Evolutionary conservation across 2,329 filamentous ascomycete species (phyloP).

Genomic region (Fusarium nematophilum): DNA sequence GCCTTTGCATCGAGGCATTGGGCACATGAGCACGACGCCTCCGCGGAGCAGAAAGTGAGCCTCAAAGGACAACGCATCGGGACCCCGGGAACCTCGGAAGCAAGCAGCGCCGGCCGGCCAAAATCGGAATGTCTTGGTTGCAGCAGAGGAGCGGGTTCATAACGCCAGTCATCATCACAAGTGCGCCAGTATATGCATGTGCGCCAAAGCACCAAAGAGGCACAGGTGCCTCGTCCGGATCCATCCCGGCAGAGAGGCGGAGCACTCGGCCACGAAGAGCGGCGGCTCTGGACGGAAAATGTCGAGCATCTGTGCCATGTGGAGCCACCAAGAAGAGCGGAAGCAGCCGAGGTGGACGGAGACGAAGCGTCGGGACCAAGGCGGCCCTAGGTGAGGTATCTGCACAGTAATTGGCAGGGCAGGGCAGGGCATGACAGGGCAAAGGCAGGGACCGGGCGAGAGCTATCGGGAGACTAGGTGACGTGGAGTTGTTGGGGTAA

Average conservation of each 20-base stretch:
- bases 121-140: neutral
- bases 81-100: neutral
- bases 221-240: constrained; percentile 1
- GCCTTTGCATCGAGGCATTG: too few relatives aligned
- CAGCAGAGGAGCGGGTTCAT: neutral
- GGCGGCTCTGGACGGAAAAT: neutral
- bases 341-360: constrained; percentile 19
- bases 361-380: neutral
- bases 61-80: too few relatives aligned
- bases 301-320: constrained; percentile 7
- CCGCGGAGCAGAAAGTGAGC: too few relatives aligned
- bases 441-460: neutral
- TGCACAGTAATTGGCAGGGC: too few relatives aligned
- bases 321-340: constrained; percentile 18
- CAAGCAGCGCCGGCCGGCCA: neutral
- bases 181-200: neutral
- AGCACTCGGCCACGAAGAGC: constrained; percentile 12
- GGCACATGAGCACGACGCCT: too few relatives aligned
- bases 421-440: too few relatives aligned
- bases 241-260: constrained; percentile 4
- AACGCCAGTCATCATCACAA: constrained; percentile 2
- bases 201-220: constrained; percentile 4
- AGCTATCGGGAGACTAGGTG: constrained; percentile 9
- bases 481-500: constrained; percentile 33
- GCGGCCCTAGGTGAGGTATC: too few relatives aligned